These are phyloP conservation scores for Gloeopeniophorella convolvens DNA, from an alignment of 768 basidiomycete genomes.

Conservation along the genomic window DNA sequence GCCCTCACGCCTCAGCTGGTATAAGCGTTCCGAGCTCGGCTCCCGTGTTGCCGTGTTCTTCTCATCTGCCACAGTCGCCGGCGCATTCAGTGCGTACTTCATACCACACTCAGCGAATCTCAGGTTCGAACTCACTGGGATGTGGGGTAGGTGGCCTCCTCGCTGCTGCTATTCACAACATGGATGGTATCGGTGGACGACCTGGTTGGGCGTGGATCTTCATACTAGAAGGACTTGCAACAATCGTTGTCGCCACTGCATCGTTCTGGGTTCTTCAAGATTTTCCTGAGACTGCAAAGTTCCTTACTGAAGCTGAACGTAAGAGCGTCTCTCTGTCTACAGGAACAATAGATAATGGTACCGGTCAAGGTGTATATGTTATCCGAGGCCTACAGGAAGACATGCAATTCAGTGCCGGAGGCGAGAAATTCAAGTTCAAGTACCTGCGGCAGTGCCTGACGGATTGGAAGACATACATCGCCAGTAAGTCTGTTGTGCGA, in stretches of 20 bases:
- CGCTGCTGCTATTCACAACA: slow-evolving; percentile 60
- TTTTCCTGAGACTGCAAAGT: slow-evolving; percentile 70
- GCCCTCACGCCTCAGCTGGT: too few species aligned
- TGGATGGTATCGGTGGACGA: slow-evolving; percentile 61
- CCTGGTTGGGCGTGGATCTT: slow-evolving; percentile 68
- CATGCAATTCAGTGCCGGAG: slow-evolving; percentile 57
- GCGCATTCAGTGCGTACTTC: slow-evolving; percentile 54
- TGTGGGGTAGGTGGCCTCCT: slow-evolving; percentile 47
- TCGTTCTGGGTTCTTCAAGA: slow-evolving; percentile 75
- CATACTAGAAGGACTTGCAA: slow-evolving; percentile 67
- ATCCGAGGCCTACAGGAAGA: slow-evolving; percentile 61
- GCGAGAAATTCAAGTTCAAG: slow-evolving; percentile 44
- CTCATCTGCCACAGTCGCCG: slow-evolving; percentile 71
- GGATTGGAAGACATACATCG: slow-evolving; percentile 72
- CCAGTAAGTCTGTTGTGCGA: slow-evolving; percentile 53
- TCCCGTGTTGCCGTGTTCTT: slow-evolving; percentile 71
- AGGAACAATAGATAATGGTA: neutral
- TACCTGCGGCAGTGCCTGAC: slow-evolving; percentile 54
- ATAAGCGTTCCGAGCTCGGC: slow-evolving; percentile 70
- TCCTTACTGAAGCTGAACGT: slow-evolving; percentile 60
- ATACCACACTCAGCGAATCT: neutral
- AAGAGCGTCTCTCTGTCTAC: slow-evolving; percentile 18
- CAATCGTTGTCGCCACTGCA: slow-evolving; percentile 48
- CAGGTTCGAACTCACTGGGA: neutral
- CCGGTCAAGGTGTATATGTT: slow-evolving; percentile 49